phyloP scores from a whole-genome alignment of 2,329 filamentous ascomycete genomes.

The Pseudogymnoascus destructans region DNA sequence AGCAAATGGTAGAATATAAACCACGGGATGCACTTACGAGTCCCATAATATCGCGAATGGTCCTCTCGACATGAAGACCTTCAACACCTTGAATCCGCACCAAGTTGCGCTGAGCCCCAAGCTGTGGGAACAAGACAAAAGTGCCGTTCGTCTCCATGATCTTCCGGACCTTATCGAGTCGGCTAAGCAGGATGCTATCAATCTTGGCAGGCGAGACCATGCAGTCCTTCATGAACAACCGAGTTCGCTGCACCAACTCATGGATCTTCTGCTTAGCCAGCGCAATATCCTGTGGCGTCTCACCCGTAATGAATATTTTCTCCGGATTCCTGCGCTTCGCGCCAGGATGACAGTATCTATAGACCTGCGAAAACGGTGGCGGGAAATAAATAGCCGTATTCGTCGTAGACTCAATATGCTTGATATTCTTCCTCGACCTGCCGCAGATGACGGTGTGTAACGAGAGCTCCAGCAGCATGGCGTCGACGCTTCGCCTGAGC shows the following conservation, averaged over 20 bases:
- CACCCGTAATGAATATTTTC: constrained; percentile 91
- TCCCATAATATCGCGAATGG: constrained; percentile 90
- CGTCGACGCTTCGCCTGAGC: constrained; percentile 63
- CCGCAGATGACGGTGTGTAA: constrained; percentile 89
- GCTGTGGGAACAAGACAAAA: constrained; percentile 79
- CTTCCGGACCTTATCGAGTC: constrained; percentile 92
- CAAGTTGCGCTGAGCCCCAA: constrained; percentile 72
- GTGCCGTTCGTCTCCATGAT: constrained; percentile 95
- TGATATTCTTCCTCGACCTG: constrained; percentile 92
- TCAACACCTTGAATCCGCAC: constrained; percentile 89
- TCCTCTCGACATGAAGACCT: constrained; percentile 86
- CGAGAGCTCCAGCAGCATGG: constrained; percentile 68
- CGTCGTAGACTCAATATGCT: constrained; percentile 88
- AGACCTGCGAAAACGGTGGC: constrained; percentile 81
- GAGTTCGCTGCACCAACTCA: constrained; percentile 67
- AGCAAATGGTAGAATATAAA: constrained; percentile 13
- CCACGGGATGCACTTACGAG: constrained; percentile 44
- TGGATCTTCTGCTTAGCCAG: constrained; percentile 84
- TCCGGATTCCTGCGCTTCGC: constrained; percentile 71
- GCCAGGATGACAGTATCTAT: constrained; percentile 74
- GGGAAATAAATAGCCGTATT: constrained; percentile 98
- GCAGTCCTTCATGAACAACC: constrained; percentile 84
- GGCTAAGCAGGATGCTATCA: constrained; percentile 80
- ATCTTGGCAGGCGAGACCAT: constrained; percentile 84
- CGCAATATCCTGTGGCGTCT: constrained; percentile 70